Percentiles rank a stretch among this genome's conserved stretches.
Conservation (phyloP, 2,329 filamentous ascomycete species). For the Neofusicoccum sp. region DNA sequence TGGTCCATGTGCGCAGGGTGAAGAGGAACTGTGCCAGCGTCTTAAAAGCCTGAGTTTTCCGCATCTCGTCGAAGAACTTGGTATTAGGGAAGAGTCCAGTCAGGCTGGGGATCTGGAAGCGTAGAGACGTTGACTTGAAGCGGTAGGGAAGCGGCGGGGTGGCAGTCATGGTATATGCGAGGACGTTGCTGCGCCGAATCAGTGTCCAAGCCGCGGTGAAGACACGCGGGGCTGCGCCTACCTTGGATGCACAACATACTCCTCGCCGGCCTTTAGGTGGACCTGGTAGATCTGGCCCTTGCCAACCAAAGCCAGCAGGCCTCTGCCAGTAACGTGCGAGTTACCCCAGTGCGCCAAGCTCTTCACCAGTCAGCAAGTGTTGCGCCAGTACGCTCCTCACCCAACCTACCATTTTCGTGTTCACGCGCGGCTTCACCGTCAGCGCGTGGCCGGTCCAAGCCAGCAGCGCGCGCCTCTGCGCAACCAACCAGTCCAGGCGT, state of each 20-base stretch:
- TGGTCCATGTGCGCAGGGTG: conserved; percentile 71
- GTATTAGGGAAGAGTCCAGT: conserved; percentile 69
- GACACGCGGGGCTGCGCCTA: conserved; percentile 32
- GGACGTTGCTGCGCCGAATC: conserved; percentile 65
- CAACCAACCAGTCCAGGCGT: conserved; percentile 91
- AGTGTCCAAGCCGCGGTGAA: neutral
- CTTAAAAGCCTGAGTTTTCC: conserved; percentile 73
- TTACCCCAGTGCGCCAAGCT: conserved; percentile 88
- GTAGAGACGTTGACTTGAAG: conserved; percentile 74
- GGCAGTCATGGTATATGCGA: conserved; percentile 81
- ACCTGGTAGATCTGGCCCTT: conserved; percentile 90
- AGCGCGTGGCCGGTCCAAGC: conserved; percentile 96
- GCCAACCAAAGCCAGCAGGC: conserved; percentile 80
- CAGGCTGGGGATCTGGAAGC: conserved; percentile 74
- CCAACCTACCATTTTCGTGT: conserved; percentile 64
- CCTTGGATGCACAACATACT: conserved; percentile 86
- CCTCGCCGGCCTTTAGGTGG: conserved; percentile 77
- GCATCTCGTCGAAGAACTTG: conserved; percentile 71
- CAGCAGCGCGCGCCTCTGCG: conserved; percentile 84
- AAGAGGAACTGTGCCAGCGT: conserved; percentile 66
- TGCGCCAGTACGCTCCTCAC: neutral
- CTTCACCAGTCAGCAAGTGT: conserved; percentile 47
- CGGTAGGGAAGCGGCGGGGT: conserved; percentile 81
- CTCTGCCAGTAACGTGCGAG: conserved; percentile 84
- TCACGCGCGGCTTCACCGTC: conserved; percentile 72